Evolutionary conservation across 192 early-diverging fungal genomes (phyloP), one percentile per base, ranked within the genome.

Genomic region (Helicostylum pulchrum): DNA sequence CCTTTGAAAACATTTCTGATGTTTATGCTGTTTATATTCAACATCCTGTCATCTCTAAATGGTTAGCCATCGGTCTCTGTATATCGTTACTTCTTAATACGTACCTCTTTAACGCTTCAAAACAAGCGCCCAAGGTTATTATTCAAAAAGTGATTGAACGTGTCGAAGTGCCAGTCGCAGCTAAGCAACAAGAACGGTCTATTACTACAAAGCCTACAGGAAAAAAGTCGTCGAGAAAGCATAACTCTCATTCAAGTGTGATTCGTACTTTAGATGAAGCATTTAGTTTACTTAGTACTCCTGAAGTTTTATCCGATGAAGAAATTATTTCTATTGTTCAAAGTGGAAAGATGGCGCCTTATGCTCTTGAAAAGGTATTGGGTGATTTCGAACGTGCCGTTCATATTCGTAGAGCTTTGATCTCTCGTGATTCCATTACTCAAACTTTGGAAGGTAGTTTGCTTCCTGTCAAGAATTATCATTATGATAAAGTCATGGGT

Each of bases 321-420:
- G 91, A 97, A 64, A 66, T 97, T 26, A 61, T 92, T 34, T 56
- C 72, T 43, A 82, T 97, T 43, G 89, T 89, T 39, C 77, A 80
- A 26, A 77, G 67, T 36, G 88, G 90, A 47, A 90, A 87, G 51
- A 81, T 97, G 53, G 83, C 91, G 1, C 75, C 87, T 19, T 90
- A 97, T 74, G 87, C 92, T n/a, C 78, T 97, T n/a, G 94, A 97
- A 72, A 92, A 92, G 80, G 77, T 82, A 3, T 74, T 94, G 61
- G 73, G 75, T 19, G 86, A 94, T 74, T 69, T 88, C n/a, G 82
- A 84, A 44, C 88, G 95, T 43, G 95, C 94, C 20, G 93, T 97
- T 61, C 77, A 74, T 66, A 87, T 97, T 50, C 85, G 95, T 14
- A 87, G 95, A 45, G 78, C 80, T 17, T 67, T 93, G 17, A 88